A percentile compares a stretch with the other conserved stretches of the same genome.
phyloP scores from a whole-genome alignment of 225 moss, liverwort and hornwort species.

The Physcomitrium patens region DNA sequence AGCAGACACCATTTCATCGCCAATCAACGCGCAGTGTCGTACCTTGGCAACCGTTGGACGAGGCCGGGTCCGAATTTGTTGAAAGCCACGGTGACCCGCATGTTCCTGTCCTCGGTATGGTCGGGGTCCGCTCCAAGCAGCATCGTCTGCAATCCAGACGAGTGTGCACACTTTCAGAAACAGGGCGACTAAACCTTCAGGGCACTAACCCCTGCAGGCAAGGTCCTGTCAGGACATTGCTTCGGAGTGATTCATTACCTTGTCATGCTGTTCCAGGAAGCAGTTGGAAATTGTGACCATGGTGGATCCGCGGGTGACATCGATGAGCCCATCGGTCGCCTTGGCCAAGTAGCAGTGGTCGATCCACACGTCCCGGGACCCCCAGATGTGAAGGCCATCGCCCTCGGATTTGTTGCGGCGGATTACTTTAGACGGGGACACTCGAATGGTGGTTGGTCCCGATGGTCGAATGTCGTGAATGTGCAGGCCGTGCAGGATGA shows the following conservation, averaged over 20 bases:
- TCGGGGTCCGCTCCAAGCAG: conserved; percentile 47
- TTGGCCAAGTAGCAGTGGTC: conserved; percentile 49
- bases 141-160: conserved; percentile 32
- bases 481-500: conserved; percentile 52
- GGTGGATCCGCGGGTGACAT: conserved; percentile 38
- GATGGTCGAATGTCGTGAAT: conserved; percentile 33
- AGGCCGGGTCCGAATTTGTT: conserved; percentile 55
- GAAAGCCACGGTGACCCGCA: conserved; percentile 52
- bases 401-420: conserved; percentile 33
- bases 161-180: neutral
- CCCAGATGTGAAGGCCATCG: conserved; percentile 37
- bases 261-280: conserved; percentile 44
- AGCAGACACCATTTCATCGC: neutral
- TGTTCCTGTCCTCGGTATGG: conserved; percentile 38
- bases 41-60: conserved; percentile 50
- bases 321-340: conserved; percentile 42
- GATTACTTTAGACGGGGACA: neutral
- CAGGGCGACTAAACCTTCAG: neutral
- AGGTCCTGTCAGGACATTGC: neutral
- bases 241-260: conserved; percentile 18
- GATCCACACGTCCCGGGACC: conserved; percentile 39
- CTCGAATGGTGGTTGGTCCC: conserved; percentile 23
- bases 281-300: conserved; percentile 48
- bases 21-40: neutral
- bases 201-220: no score